Percentiles rank a stretch among this genome's conserved stretches.
Evolutionary conservation across 768 basidiomycete genomes (phyloP).

Genomic region (Phanerochaete carnosa): DNA sequence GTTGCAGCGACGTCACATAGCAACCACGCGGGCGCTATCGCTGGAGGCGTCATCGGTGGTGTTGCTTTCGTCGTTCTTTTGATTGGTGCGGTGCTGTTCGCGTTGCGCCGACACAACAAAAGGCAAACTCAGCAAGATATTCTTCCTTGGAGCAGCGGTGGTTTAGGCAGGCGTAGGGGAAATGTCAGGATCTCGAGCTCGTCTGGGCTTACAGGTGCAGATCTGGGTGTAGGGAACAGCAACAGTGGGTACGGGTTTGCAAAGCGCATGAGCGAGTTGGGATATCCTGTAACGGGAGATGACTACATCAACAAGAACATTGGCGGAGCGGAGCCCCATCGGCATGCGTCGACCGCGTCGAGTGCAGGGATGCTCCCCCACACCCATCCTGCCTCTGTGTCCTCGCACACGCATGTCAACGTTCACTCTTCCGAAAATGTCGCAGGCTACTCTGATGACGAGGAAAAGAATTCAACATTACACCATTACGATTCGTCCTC

Average conservation of each 20-base stretch:
- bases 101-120: conserved; percentile 9
- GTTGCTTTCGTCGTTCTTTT: conserved; percentile 34
- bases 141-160: conserved; percentile 1
- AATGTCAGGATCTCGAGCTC: conserved; percentile 4
- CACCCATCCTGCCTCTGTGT: background rate
- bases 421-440: background rate
- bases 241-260: background rate
- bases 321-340: background rate
- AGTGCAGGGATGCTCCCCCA: background rate
- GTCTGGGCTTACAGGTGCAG: background rate
- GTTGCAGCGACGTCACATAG: background rate
- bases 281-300: background rate
- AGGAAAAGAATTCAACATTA: conserved; percentile 5
- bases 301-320: background rate
- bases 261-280: background rate
- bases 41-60: conserved; percentile 50
- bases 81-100: conserved; percentile 27
- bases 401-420: background rate
- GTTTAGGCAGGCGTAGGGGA: background rate
- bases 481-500: background rate
- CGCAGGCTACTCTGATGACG: background rate
- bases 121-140: background rate
- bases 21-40: conserved; percentile 40
- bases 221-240: background rate
- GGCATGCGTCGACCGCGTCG: background rate